Conservation (phyloP, 306 rosid genomes). For the Quercus berberidifolia region DNA sequence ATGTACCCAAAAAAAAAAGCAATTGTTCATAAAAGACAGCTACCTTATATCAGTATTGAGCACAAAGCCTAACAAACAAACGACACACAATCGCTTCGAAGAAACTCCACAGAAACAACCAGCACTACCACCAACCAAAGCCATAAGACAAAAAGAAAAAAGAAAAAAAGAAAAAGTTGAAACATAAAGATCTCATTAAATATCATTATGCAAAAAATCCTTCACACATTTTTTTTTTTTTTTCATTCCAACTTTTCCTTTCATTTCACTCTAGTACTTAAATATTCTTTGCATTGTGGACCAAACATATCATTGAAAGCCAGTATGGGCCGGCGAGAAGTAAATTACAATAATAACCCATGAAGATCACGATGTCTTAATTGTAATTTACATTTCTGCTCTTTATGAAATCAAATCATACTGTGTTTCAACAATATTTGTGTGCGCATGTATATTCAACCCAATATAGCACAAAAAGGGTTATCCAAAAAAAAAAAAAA, state of each 20-base stretch:
- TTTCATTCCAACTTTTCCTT: conserved; percentile 25
- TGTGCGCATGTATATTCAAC: background rate
- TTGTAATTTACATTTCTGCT: background rate
- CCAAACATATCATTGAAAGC: conserved; percentile 22
- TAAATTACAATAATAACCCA: conserved; percentile 28
- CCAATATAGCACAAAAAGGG: conserved; percentile 7
- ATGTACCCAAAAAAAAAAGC: conserved; percentile 23
- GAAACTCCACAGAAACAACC: conserved; percentile 82
- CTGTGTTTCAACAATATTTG: background rate
- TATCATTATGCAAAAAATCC: conserved; percentile 28
- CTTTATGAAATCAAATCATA: background rate
- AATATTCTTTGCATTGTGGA: conserved; percentile 7
- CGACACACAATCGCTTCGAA: conserved; percentile 70
- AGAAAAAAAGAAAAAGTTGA: conserved; percentile 14
- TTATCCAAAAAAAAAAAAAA: too few relatives aligned
- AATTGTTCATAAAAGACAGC: conserved; percentile 22
- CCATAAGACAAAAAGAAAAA: conserved; percentile 11
- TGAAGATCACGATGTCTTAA: conserved; percentile 5
- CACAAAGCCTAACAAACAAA: conserved; percentile 59
- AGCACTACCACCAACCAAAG: conserved; percentile 91
- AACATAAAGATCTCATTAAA: conserved; percentile 20
- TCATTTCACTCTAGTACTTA: conserved; percentile 40
- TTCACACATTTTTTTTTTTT: conserved; percentile 12
- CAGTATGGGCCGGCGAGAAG: conserved; percentile 22
- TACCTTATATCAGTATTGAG: conserved; percentile 43